These are phyloP conservation scores for Kregervanrija fluxuum DNA, from an alignment of 805 yeast genomes.

Conservation along the genomic window DNA sequence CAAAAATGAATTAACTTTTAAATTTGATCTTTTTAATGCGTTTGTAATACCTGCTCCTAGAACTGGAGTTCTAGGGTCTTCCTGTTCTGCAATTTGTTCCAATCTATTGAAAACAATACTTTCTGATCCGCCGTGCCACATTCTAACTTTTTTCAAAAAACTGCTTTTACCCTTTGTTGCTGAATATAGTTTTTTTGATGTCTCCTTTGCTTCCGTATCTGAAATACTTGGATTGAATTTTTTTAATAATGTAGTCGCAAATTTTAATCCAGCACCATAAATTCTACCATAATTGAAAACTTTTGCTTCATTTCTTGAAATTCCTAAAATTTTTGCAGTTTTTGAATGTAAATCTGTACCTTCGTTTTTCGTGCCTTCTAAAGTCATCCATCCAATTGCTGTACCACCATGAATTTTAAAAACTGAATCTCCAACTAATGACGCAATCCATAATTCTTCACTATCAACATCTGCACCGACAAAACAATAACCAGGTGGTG, in stretches of 20 bases:
- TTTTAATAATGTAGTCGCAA: slow-evolving; percentile 76
- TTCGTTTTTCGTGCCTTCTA: slow-evolving; percentile 87
- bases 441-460: slow-evolving; percentile 97
- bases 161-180: slow-evolving; percentile 72
- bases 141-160: slow-evolving; percentile 12
- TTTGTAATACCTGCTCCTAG: slow-evolving; percentile 89
- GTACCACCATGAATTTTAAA: slow-evolving; percentile 92
- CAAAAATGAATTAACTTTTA: slow-evolving; percentile 59
- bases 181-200: slow-evolving; percentile 62
- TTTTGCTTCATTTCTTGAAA: slow-evolving; percentile 87
- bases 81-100: slow-evolving; percentile 79
- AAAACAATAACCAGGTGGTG: slow-evolving; percentile 84
- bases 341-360: slow-evolving; percentile 95
- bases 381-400: slow-evolving; percentile 98
- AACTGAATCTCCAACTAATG: slow-evolving; percentile 86
- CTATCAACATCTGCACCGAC: slow-evolving; percentile 99
- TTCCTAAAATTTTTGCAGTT: slow-evolving; percentile 85
- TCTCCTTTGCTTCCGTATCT: slow-evolving; percentile 56
- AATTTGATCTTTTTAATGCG: slow-evolving; percentile 62
- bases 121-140: slow-evolving; percentile 90
- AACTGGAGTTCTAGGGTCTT: slow-evolving; percentile 80
- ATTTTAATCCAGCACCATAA: slow-evolving; percentile 93
- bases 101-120: slow-evolving; percentile 84
- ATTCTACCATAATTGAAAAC: slow-evolving; percentile 95
- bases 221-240: slow-evolving; percentile 70